Conservation (phyloP, 306 rosid species). For the Castanea mollissima region DNA sequence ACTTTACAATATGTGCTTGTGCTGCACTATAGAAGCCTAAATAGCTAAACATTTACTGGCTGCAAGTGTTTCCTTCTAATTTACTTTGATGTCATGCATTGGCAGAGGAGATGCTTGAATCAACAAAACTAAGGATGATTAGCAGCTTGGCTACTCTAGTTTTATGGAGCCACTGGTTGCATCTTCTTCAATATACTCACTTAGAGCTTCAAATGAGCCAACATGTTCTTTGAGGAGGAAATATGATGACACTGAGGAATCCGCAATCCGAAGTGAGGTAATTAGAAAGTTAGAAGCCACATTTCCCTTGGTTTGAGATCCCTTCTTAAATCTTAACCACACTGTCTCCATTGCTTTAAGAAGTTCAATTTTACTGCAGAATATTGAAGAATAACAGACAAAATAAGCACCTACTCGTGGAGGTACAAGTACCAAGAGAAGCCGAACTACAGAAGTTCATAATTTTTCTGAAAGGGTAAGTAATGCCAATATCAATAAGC, state of each 20-base stretch:
- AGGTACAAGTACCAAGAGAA: slow-evolving; percentile 31
- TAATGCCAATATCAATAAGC: neutral
- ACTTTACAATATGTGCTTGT: too few relatives aligned
- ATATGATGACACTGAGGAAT: slow-evolving; percentile 37
- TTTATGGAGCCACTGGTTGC: slow-evolving; percentile 2
- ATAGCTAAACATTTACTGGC: too few relatives aligned
- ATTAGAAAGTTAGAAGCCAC: slow-evolving; percentile 20
- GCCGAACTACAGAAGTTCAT: slow-evolving; percentile 24
- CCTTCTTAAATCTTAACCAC: neutral
- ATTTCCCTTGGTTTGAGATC: neutral
- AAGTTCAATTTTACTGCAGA: slow-evolving; percentile 29
- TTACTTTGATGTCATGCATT: neutral
- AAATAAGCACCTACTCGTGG: slow-evolving; percentile 9
- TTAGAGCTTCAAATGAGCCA: slow-evolving; percentile 50
- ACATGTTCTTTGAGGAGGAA: slow-evolving; percentile 5
- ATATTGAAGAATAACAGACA: slow-evolving; percentile 32
- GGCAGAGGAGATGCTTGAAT: neutral
- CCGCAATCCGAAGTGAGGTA: slow-evolving; percentile 37
- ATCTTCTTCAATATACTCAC: slow-evolving; percentile 40
- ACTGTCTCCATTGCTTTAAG: slow-evolving; percentile 14
- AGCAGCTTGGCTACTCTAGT: neutral
- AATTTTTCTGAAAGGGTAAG: slow-evolving; percentile 51
- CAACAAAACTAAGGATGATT: too few relatives aligned
- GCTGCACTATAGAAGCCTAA: too few relatives aligned
- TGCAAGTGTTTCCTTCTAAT: too few relatives aligned